Base-by-base conservation (phyloP, 2,329 filamentous ascomycete species). In the Coniochaeta sp. region DNA sequence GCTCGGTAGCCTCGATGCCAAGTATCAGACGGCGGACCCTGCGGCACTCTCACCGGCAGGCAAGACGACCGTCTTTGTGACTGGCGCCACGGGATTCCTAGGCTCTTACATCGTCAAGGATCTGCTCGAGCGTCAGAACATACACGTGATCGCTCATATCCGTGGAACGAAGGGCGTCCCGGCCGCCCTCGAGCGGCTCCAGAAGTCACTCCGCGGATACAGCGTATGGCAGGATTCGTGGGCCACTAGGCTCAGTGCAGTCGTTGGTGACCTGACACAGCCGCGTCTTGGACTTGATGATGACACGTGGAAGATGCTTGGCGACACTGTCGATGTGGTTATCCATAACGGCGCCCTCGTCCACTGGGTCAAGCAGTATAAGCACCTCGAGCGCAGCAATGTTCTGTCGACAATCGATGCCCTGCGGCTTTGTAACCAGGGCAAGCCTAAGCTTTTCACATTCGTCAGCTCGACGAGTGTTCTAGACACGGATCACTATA, bases 71-170 rank as follows among this genome's bases (percentile, higher is more conserved):
- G 80, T 95, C 12, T 89, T 97, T 72, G 76, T 97, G 6, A 97
- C 93, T 2, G 92, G 93, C 50, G 91, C 90, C 4, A 97, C 93
- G 6, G 93, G 93, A 2, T 97, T 97, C 78, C 75, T 97, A 22
- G 93, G 93, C 31, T 83, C 90, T 0, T 96, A 92, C 69, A 78
- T 97, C 12, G 77, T 96, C 34, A 83, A 83, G 60, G 90, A 96
- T 60, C 74, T 96, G 1, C 79, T 97, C 1, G 82, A 82, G 43
- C 80, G 88, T 26, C 81, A 77, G 19, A 73, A 76, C 19, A 77
- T 84, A 16, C 87, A 83, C 65, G 80, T 96, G 11, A 85, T 96
- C 61, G 86, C 88, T 0, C 87, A 93, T 61, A 88, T 96, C 4
- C 88, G 92, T 58, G 74, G 74, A 50, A 86, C 86, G 43, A 86